Evolutionary conservation across 371 early-diverging fungal species (phyloP).

Genomic region (Mycotypha africana): DNA sequence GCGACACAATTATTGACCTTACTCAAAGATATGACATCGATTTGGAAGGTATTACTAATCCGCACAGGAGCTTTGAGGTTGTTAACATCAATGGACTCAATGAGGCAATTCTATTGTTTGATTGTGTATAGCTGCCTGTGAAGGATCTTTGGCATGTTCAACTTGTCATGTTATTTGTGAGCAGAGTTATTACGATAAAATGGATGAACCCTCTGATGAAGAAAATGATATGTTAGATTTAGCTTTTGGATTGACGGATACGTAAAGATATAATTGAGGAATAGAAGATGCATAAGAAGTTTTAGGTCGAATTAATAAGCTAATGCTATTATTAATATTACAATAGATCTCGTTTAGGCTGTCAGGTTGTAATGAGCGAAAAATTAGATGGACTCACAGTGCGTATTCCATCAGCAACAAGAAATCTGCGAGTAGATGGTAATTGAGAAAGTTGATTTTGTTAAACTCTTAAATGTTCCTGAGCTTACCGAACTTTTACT

Average conservation of each 20-base stretch:
- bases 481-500: neutral
- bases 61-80: too few relatives aligned
- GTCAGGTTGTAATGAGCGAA: constrained; percentile 86
- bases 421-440: constrained; percentile 96
- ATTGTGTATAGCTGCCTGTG: constrained; percentile 83
- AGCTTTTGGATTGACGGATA: constrained; percentile 96
- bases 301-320: too few relatives aligned
- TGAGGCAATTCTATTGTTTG: too few relatives aligned
- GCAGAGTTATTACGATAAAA: constrained; percentile 75
- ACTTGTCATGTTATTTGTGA: constrained; percentile 97
- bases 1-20: constrained; percentile 89
- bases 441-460: constrained; percentile 1
- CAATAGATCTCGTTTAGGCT: constrained; percentile 94
- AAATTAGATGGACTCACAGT: constrained; percentile 88
- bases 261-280: constrained; percentile 60
- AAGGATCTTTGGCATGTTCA: constrained; percentile 94
- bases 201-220: constrained; percentile 95
- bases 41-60: constrained; percentile 96
- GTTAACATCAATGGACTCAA: too few relatives aligned
- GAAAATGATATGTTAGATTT: constrained; percentile 99
- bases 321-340: too few relatives aligned
- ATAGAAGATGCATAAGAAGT: neutral
- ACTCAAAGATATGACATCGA: constrained; percentile 96
- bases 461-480: neutral
- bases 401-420: constrained; percentile 91